Percentiles rank a stretch among this genome's conserved stretches.
Conservation (phyloP, 345 rosid species). For the Populus ilicifolia region DNA sequence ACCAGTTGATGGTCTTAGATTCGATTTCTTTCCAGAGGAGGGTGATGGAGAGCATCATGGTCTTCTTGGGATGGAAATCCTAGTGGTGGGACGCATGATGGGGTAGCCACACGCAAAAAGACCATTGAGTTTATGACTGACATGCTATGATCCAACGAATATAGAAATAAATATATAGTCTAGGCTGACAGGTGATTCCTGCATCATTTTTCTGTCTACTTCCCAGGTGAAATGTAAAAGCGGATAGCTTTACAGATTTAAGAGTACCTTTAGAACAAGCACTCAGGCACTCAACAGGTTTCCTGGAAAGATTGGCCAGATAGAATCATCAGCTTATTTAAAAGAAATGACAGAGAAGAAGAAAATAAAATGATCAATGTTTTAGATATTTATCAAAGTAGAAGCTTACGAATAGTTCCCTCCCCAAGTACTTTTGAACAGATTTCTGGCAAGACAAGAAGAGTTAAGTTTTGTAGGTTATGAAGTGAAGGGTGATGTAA, state of each 20-base stretch:
- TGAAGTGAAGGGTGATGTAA: too few species aligned
- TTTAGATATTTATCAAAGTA: neutral
- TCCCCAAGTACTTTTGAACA: slow-evolving; percentile 2
- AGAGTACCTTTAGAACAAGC: slow-evolving; percentile 3
- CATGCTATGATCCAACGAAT: too few species aligned
- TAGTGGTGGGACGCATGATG: too few species aligned
- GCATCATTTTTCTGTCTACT: too few species aligned
- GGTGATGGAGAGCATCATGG: too few species aligned
- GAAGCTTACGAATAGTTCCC: neutral
- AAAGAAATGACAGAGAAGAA: neutral
- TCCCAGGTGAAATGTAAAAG: neutral
- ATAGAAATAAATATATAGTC: too few species aligned
- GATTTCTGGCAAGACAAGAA: slow-evolving; percentile 2
- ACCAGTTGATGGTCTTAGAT: too few species aligned
- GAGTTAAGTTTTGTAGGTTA: neutral
- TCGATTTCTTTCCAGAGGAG: too few species aligned
- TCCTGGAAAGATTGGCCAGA: neutral
- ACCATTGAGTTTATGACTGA: too few species aligned
- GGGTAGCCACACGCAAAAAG: too few species aligned
- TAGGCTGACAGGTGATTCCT: too few species aligned
- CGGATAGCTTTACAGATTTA: neutral
- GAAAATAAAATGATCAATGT: neutral
- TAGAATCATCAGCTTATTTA: neutral
- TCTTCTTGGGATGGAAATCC: too few species aligned
- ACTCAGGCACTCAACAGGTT: neutral